Percentiles rank a stretch among this genome's conserved stretches.
Evolutionary conservation across 73 alveolate genomes (phyloP).

Genomic region (Chromera velia): DNA sequence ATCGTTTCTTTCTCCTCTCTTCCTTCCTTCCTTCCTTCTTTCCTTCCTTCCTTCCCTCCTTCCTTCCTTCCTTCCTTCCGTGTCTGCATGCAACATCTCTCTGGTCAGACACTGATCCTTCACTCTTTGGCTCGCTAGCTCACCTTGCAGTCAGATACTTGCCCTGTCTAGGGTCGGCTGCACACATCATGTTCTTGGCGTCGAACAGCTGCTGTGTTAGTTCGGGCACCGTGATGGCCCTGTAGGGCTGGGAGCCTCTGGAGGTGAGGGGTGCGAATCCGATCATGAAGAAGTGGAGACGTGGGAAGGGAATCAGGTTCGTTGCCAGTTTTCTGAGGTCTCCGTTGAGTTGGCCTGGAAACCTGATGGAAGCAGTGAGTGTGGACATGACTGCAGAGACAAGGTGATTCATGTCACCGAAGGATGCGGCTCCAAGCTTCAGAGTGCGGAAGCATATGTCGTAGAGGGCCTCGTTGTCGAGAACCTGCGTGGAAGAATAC

Average conservation of each 20-base stretch:
- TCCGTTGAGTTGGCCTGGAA: constrained; percentile 95
- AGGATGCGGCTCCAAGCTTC: constrained; percentile 82
- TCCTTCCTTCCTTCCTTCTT: no score
- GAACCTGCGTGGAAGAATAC: no score
- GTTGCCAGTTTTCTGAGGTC: constrained; percentile 93
- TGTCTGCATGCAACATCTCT: background rate
- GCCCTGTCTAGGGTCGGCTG: constrained; percentile 96
- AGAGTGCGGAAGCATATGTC: constrained; percentile 64
- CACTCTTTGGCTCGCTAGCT: constrained; percentile 18
- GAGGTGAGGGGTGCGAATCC: constrained; percentile 97
- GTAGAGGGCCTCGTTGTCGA: constrained; percentile 67
- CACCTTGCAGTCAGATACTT: constrained; percentile 79
- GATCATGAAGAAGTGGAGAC: constrained; percentile 97
- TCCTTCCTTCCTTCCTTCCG: no score
- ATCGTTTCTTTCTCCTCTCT: no score
- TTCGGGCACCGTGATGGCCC: constrained; percentile 94
- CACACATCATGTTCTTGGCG: constrained; percentile 98
- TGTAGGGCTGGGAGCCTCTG: constrained; percentile 92
- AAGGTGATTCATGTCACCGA: constrained; percentile 94
- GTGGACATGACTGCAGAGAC: constrained; percentile 93
- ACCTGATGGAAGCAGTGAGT: constrained; percentile 90
- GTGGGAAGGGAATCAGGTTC: constrained; percentile 96
- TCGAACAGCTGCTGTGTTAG: constrained; percentile 92
- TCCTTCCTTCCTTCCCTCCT: no score
- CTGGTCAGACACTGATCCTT: constrained; percentile 7